Conservation (phyloP, 345 rosid species). For the Eucalyptus marginata region DNA sequence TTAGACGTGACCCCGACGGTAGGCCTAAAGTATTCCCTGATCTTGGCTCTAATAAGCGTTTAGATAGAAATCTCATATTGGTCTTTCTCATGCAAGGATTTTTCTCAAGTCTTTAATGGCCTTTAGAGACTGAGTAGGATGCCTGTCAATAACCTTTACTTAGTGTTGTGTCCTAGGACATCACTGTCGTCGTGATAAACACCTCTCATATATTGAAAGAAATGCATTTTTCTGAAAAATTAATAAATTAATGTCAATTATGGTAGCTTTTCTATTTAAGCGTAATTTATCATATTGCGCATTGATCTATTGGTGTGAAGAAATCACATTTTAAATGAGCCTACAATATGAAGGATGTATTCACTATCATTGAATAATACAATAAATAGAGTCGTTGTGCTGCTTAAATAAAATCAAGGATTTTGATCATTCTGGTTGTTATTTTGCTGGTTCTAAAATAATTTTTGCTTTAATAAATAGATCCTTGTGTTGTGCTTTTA, state of each 20-base stretch:
- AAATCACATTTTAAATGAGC: neutral
- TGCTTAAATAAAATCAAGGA: too few species aligned
- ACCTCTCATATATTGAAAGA: neutral
- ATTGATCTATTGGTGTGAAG: neutral
- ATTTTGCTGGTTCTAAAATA: too few species aligned
- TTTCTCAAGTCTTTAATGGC: neutral
- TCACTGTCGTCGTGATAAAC: neutral
- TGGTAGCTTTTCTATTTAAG: neutral
- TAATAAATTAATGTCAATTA: neutral
- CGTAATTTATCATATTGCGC: neutral
- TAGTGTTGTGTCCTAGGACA: neutral
- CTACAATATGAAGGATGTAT: too few species aligned
- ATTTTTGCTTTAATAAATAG: too few species aligned
- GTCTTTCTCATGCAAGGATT: neutral
- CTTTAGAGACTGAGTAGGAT: neutral
- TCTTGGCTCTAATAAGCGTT: neutral
- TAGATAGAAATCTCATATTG: neutral
- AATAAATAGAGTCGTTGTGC: too few species aligned
- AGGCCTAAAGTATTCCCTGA: neutral
- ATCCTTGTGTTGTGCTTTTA: too few species aligned
- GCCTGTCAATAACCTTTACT: neutral
- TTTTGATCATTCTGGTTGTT: too few species aligned
- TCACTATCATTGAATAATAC: too few species aligned
- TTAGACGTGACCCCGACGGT: neutral
- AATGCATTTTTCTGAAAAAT: neutral